Evolutionary conservation across 2,329 filamentous ascomycete genomes (phyloP).

Genomic region (Colletotrichum sp.): DNA sequence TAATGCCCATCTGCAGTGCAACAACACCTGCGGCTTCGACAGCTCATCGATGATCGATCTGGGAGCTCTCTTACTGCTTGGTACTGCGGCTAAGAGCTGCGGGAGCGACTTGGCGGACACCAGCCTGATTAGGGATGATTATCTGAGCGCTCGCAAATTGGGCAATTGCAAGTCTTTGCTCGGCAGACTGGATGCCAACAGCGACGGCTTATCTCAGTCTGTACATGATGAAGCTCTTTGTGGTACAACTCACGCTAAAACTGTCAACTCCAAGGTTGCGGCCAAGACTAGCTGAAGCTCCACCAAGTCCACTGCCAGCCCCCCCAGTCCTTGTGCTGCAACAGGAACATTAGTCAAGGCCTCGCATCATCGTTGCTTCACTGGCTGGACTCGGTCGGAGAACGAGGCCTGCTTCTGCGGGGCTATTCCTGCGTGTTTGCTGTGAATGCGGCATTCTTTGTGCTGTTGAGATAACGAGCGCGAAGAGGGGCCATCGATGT

Average conservation of each 20-base stretch:
- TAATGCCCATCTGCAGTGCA: background rate
- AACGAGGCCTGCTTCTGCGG: background rate
- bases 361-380: conserved; percentile 11
- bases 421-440: background rate
- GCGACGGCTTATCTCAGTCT: background rate
- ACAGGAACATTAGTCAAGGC: conserved; percentile 17
- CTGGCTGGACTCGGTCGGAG: background rate
- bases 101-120: background rate
- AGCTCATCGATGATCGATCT: background rate
- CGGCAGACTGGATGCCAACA: background rate
- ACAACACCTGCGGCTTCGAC: background rate
- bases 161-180: background rate
- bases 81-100: background rate
- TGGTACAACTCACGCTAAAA: background rate
- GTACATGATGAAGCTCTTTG: background rate
- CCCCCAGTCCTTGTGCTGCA: background rate
- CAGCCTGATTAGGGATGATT: background rate
- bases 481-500: background rate
- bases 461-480: background rate
- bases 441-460: background rate
- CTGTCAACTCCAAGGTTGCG: background rate
- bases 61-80: background rate
- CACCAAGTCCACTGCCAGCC: background rate
- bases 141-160: background rate
- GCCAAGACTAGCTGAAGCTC: background rate